These are phyloP conservation scores for Malus sieversii DNA, from an alignment of 306 rosid species.

Conservation along the genomic window DNA sequence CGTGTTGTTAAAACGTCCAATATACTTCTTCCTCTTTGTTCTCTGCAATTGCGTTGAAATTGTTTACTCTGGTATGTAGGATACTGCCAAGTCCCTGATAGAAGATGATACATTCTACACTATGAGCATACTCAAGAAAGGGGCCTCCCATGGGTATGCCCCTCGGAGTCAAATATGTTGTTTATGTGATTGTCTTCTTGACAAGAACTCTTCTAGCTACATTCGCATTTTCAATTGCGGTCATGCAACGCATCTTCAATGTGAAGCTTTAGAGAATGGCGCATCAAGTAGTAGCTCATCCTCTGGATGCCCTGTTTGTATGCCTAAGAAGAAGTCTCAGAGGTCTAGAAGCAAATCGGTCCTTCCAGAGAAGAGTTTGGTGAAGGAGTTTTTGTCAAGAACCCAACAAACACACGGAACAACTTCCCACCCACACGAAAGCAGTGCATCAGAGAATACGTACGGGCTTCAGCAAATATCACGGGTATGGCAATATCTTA, in stretches of 20 bases:
- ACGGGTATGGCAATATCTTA: constrained; percentile 45
- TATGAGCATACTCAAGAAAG: constrained; percentile 87
- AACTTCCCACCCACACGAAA: constrained; percentile 48
- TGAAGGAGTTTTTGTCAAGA: constrained; percentile 41
- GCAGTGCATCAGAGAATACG: constrained; percentile 43
- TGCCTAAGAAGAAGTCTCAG: constrained; percentile 62
- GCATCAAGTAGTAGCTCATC: constrained; percentile 37
- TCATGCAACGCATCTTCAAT: constrained; percentile 83
- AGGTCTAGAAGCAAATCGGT: constrained; percentile 57
- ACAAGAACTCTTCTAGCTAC: constrained; percentile 53
- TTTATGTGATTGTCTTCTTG: constrained; percentile 61
- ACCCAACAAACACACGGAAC: constrained; percentile 48
- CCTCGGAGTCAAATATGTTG: constrained; percentile 66
- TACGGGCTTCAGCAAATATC: constrained; percentile 66
- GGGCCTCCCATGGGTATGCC: constrained; percentile 90
- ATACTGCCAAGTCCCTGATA: constrained; percentile 88
- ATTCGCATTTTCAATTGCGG: constrained; percentile 87
- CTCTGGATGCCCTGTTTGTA: constrained; percentile 84
- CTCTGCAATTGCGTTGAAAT: background rate
- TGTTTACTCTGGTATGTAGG: constrained; percentile 32
- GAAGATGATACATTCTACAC: constrained; percentile 93
- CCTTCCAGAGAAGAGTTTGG: constrained; percentile 47
- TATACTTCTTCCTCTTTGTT: background rate
- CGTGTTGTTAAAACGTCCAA: no score
- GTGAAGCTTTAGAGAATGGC: constrained; percentile 65